Conservation (phyloP, 1,139 yeast species). For the Kurtzmaniella quercitrusa region DNA sequence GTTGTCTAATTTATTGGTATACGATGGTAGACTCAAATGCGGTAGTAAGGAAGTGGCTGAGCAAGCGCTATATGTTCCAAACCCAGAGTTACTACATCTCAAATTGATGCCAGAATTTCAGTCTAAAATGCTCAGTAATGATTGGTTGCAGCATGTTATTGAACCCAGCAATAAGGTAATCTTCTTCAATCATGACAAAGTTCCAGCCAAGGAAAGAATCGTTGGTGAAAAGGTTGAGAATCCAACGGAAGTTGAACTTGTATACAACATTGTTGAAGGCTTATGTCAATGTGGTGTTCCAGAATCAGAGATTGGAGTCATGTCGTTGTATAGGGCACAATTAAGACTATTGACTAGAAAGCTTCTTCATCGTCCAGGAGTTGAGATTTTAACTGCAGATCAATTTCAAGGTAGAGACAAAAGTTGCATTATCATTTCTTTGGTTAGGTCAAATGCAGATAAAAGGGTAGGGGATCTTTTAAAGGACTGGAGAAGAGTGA, state of each 20-base stretch:
- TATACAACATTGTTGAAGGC: conserved; percentile 58
- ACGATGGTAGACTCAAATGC: conserved; percentile 70
- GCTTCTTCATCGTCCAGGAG: conserved; percentile 33
- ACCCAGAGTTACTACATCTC: conserved; percentile 18
- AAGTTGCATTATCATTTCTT: conserved; percentile 80
- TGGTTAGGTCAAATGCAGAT: conserved; percentile 77
- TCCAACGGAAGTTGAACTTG: conserved; percentile 62
- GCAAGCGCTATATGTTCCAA: conserved; percentile 48
- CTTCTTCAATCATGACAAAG: conserved; percentile 71
- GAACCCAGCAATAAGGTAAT: conserved; percentile 50
- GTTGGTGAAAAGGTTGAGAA: conserved; percentile 71
- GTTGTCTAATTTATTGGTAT: conserved; percentile 74
- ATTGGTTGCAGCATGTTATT: conserved; percentile 33
- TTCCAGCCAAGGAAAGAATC: conserved; percentile 55
- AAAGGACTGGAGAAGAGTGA: conserved; percentile 86
- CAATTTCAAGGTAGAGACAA: conserved; percentile 96
- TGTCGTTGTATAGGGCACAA: conserved; percentile 87
- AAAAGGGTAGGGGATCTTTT: conserved; percentile 71
- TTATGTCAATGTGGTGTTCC: conserved; percentile 58
- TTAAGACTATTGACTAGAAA: conserved; percentile 49
- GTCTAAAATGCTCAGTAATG: conserved; percentile 5
- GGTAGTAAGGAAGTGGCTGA: conserved; percentile 64
- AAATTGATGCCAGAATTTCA: conserved; percentile 7
- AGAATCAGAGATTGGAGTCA: conserved; percentile 67
- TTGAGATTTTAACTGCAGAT: conserved; percentile 90